phyloP scores from a whole-genome alignment of 2,329 filamentous ascomycete species.

The Xylaria sp. region DNA sequence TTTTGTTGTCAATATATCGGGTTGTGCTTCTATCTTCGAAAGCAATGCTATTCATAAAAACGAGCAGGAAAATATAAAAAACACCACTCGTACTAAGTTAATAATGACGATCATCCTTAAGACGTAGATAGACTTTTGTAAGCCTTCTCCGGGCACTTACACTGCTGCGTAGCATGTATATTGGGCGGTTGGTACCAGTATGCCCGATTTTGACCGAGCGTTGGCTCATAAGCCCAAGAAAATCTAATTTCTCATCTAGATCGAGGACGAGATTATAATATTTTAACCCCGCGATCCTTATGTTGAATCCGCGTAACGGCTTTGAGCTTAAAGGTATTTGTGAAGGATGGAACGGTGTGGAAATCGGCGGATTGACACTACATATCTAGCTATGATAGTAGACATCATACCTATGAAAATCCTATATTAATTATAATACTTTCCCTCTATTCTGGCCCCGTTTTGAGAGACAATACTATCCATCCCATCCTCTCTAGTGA shows the following conservation, averaged over 20 bases:
- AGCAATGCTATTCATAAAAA: neutral
- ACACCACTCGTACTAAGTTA: too few relatives aligned
- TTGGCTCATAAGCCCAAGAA: constrained; percentile 34
- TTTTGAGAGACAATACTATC: too few relatives aligned
- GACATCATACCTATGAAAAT: constrained; percentile 39
- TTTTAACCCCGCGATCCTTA: constrained; percentile 31
- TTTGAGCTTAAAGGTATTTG: constrained; percentile 38
- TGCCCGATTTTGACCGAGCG: constrained; percentile 42
- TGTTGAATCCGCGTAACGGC: constrained; percentile 41
- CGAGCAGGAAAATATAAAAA: too few relatives aligned
- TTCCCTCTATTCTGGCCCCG: neutral
- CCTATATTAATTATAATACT: too few relatives aligned
- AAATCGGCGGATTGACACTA: constrained; percentile 42
- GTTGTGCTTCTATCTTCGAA: neutral
- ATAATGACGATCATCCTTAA: neutral
- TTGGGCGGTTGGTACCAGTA: neutral
- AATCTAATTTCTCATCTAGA: constrained; percentile 40
- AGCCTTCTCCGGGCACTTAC: neutral
- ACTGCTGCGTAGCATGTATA: neutral
- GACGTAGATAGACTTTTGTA: neutral
- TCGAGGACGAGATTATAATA: constrained; percentile 42
- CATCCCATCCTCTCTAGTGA: too few relatives aligned
- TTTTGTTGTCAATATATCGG: neutral
- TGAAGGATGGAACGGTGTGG: constrained; percentile 42
- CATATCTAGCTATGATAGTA: constrained; percentile 44